Percentiles rank a stretch among this genome's conserved stretches.
These are phyloP conservation scores for Carex parvula DNA, from an alignment of 176 grass and related monocot species.

Conservation along the genomic window DNA sequence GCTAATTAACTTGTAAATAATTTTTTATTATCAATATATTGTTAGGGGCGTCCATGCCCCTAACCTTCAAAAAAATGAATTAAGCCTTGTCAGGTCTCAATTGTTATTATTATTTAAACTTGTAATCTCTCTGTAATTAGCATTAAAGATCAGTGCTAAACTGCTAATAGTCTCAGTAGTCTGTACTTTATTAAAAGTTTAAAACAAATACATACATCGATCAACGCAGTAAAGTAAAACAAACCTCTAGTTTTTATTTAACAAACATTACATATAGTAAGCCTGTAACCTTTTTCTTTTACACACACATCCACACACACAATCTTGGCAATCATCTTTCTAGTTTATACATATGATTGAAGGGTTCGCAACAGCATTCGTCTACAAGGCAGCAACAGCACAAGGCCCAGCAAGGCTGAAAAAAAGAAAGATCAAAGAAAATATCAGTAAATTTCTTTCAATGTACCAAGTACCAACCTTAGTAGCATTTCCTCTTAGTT, in stretches of 20 bases:
- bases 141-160: background rate
- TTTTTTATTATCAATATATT: too few species aligned
- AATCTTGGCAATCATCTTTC: background rate
- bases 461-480: background rate
- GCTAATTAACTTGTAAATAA: too few species aligned
- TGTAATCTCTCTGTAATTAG: too few species aligned
- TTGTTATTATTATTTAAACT: too few species aligned
- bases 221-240: background rate
- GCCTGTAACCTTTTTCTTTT: background rate
- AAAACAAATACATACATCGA: background rate
- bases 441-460: background rate
- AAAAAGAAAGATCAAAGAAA: background rate
- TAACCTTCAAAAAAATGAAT: too few species aligned
- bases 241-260: background rate
- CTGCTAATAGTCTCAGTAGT: background rate
- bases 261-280: background rate
- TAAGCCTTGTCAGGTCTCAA: too few species aligned
- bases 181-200: too few species aligned
- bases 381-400: slow-evolving; percentile 72
- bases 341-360: slow-evolving; percentile 51
- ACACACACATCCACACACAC: too few species aligned
- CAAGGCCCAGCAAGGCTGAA: slow-evolving; percentile 60
- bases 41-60: too few species aligned
- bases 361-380: slow-evolving; percentile 83
- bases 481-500: background rate